Base-by-base conservation (phyloP, 73 alveolate genomes). In the Paramecium caudatum region DNA sequence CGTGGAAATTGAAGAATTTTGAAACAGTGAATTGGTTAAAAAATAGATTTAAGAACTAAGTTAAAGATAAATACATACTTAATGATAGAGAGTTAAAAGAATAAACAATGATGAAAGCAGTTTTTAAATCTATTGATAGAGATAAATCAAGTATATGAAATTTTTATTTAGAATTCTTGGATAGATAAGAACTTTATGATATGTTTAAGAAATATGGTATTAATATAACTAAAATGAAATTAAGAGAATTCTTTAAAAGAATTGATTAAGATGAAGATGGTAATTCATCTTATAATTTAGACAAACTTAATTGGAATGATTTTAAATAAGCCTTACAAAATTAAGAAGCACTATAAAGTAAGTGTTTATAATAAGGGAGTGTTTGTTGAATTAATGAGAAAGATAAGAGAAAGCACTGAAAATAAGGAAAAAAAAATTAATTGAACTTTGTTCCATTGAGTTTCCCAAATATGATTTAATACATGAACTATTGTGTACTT, bases 201-300 rank as follows among this genome's bases (percentile, higher is more conserved):
- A 74, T 74, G 88, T 74, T 74, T 41, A 41, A 43, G 43, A 45
- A 41, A 23, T 74, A 41, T 43, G 88, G 88, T 17, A 74, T 74
- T 8, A 74, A 74, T 10, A 74, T 74, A 7, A 74, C 88, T 12
- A 74, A 39, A 21, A 12, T n/a, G 2, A 74, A 74, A 7, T 27
- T 74, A 10, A 74, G 43, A 10, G 88, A 74, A 4, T 74, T 74
- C 32, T 74, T 74, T 45, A 74, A 74, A 45, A 74, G 47, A 74
- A 74, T 74, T 17, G 88, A 74, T 74, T 9, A 74, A 45, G 88
- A 74, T 34, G 88, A 74, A 12, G 88, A 74, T 39, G 88, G 88
- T 74, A 39, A 19, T 30, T 8, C 47, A 41, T 19, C 45, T 39
- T 41, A 34, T 43, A 74, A 9, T 68, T 21, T 47, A 74, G 88